Conservation (phyloP, 2,329 filamentous ascomycete species). For the Fusarium goolgardi region DNA sequence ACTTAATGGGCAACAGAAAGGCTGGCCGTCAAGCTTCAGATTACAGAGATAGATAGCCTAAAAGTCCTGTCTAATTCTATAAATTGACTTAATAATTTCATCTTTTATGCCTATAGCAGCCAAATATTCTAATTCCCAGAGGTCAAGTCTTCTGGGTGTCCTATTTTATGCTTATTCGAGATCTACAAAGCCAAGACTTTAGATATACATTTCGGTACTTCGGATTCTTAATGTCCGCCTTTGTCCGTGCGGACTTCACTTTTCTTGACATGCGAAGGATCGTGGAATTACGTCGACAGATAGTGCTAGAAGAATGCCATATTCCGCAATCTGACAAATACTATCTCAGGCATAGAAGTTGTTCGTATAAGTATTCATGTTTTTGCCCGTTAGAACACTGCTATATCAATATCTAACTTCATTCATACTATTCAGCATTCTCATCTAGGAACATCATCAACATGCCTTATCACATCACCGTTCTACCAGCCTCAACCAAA, state of each 20-base stretch:
- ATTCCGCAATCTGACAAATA: neutral
- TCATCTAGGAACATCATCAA: neutral
- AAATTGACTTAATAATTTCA: no score
- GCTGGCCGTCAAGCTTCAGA: no score
- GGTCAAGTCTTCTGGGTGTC: neutral
- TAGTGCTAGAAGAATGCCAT: neutral
- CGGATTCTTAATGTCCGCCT: constrained; percentile 16
- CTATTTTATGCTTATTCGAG: constrained; percentile 25
- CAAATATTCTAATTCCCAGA: no score
- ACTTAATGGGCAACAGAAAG: no score
- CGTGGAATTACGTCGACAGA: neutral
- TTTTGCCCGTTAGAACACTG: neutral
- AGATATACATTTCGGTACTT: neutral
- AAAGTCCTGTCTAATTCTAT: no score
- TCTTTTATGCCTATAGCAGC: no score
- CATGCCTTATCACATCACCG: constrained; percentile 49
- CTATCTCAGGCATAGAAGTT: neutral
- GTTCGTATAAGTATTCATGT: constrained; percentile 4
- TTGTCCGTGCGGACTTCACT: neutral
- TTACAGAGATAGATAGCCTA: no score
- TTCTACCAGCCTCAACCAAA: constrained; percentile 51
- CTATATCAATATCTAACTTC: neutral
- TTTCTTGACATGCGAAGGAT: neutral
- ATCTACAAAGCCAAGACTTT: constrained; percentile 10
- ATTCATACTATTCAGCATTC: neutral